phyloP scores from a whole-genome alignment of 768 basidiomycete species.

The Pseudohyphozyma bogoriensis region DNA sequence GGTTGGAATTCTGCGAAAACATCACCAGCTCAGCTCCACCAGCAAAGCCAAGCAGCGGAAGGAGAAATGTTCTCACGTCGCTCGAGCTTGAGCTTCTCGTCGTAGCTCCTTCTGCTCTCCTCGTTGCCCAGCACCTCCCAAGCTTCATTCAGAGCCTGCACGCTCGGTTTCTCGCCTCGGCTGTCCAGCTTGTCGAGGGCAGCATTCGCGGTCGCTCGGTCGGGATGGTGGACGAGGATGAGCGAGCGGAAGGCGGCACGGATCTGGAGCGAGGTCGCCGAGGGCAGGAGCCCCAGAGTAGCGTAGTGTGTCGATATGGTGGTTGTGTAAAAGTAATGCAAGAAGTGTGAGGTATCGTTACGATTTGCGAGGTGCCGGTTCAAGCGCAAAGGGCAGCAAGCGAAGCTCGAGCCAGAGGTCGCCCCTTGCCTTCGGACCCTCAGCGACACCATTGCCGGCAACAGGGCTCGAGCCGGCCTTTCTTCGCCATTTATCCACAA shows the following conservation, averaged over 20 bases:
- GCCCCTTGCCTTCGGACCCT: no score
- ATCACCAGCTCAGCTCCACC: no score
- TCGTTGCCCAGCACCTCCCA: constrained; percentile 19
- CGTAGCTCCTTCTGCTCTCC: constrained; percentile 3
- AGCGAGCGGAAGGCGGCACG: not conserved
- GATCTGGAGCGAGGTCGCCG: not conserved
- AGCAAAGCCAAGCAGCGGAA: no score
- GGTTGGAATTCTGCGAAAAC: no score
- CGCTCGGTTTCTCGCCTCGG: not conserved
- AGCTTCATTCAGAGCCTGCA: constrained; percentile 14
- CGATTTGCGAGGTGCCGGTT: no score
- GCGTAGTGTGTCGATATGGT: not conserved
- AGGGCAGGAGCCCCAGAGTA: not conserved
- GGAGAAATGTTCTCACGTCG: no score
- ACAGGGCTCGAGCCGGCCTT: no score
- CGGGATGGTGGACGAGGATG: constrained; percentile 2
- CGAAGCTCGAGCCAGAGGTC: no score
- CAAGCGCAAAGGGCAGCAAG: no score
- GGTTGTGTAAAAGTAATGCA: not conserved
- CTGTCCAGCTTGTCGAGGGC: not conserved
- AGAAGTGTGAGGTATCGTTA: no score
- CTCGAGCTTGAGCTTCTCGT: not conserved
- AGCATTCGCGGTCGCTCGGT: not conserved
- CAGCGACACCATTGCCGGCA: no score
- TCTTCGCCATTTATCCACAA: no score